Evolutionary conservation across 495 filamentous ascomycete species (phyloP), one percentile per base, ranked within the genome.

Genomic region (Hyaloscypha variabilis): DNA sequence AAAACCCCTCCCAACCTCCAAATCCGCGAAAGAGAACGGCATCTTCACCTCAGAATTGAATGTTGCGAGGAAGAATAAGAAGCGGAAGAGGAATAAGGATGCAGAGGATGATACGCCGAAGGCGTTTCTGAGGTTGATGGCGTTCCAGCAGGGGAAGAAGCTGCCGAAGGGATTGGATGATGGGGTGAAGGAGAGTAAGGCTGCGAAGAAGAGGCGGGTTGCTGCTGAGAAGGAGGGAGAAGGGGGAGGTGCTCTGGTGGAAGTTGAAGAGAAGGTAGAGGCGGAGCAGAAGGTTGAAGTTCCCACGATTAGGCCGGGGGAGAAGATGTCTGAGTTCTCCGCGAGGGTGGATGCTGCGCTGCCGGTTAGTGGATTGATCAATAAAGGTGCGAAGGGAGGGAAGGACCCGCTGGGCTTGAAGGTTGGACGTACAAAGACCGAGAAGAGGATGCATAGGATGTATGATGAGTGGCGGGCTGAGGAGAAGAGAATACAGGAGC

Each of bases 261-360:
- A 34, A 34, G 31, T 46, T 8, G 39, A 17, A 3, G 39, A 46
- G 39, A 46, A 17, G 13, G 30, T 59, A 46, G 52, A 64, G 62
- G 31, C 53, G 58, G 0, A 74, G 1, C 60, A 69, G 23, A 68
- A 68, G 46, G 52, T 49, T 2, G 66, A 67, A 34, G 67, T 84
- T 2, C 90, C 85, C 6, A 91, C 82, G 55, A 97, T 99, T 58
- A 79, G 85, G 13, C 92, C 93, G 0, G 90, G 91, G 23, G 95
- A 99, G 76, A 82, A 83, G 28, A 79, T 99, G 64, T 87, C 86
- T 1, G 91, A 95, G 62, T 99, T 96, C 74, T 78, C 86, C 2
- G 88, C 91, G 46, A 87, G 95, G 6, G 95, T 99, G 8, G 89
- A 98, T 71, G 90, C 91, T 29, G 89, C 91, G 2, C 77, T 99